Conservation (phyloP, 2,329 filamentous ascomycete genomes). For the Polychaeton citri region DNA sequence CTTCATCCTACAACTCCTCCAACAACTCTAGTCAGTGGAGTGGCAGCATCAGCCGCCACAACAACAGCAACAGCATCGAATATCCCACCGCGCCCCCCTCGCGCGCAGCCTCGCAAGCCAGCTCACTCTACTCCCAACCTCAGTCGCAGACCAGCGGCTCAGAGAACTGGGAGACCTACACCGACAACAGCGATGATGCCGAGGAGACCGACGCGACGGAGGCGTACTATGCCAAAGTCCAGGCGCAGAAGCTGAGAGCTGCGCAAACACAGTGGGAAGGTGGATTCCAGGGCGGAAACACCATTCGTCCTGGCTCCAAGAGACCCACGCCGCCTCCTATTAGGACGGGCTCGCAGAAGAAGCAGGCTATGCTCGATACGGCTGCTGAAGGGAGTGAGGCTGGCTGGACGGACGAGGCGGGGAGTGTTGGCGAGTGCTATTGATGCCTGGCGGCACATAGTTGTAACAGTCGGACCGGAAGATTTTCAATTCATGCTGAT, state of each 20-base stretch:
- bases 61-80: constrained; percentile 11
- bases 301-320: neutral
- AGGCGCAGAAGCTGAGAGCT: constrained; percentile 43
- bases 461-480: no score
- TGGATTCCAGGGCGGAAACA: constrained; percentile 13
- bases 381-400: constrained; percentile 18
- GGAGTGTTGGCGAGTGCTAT: constrained; percentile 21
- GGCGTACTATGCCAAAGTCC: constrained; percentile 65
- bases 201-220: constrained; percentile 54
- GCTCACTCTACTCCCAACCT: neutral
- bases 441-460: no score
- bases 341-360: constrained; percentile 21
- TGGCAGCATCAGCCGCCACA: constrained; percentile 12
- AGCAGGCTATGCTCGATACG: neutral
- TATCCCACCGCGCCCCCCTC: constrained; percentile 19
- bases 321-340: neutral
- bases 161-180: constrained; percentile 97
- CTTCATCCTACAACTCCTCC: constrained; percentile 7
- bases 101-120: constrained; percentile 4
- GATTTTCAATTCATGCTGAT: no score
- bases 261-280: constrained; percentile 15
- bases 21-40: neutral
- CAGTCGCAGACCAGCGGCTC: constrained; percentile 46
- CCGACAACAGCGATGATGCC: constrained; percentile 40
- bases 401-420: constrained; percentile 22